Evolutionary conservation across 2,329 filamentous ascomycete genomes (phyloP).

Genomic region (Aschersonia sp.): DNA sequence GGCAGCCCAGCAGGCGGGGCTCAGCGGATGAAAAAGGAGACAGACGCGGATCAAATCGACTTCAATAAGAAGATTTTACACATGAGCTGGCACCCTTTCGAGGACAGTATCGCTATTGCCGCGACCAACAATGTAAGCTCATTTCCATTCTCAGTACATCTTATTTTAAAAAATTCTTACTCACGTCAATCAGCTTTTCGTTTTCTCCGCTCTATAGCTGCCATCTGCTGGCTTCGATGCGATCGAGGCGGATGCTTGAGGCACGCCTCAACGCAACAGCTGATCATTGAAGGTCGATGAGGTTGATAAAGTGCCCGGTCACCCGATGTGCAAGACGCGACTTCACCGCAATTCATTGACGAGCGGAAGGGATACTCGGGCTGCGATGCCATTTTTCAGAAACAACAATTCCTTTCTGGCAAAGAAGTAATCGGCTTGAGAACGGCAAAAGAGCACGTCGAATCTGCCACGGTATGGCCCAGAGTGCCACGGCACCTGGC

Average conservation of each 20-base stretch:
- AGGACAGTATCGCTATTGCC: constrained; percentile 98
- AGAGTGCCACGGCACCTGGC: background rate
- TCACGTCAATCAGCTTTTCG: constrained; percentile 44
- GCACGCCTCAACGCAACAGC: background rate
- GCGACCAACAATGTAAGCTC: constrained; percentile 92
- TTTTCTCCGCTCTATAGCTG: constrained; percentile 58
- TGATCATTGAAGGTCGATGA: background rate
- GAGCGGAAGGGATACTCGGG: background rate
- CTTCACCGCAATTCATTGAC: background rate
- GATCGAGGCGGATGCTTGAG: background rate
- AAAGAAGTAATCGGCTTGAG: too few relatives aligned
- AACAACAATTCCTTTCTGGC: background rate
- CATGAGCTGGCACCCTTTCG: constrained; percentile 99
- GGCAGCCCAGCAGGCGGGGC: constrained; percentile 68
- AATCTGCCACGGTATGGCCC: background rate
- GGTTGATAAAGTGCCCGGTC: background rate
- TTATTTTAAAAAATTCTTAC: background rate
- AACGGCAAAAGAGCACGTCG: too few relatives aligned
- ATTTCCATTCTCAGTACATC: background rate
- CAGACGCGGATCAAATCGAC: constrained; percentile 97
- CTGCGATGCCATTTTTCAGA: background rate
- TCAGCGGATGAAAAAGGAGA: constrained; percentile 96
- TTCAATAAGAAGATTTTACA: constrained; percentile 99
- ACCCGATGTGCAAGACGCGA: too few relatives aligned
- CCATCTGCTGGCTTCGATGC: background rate